Base-by-base conservation (phyloP, 192 early-diverging fungal species). In the Coemansia sp. region DNA sequence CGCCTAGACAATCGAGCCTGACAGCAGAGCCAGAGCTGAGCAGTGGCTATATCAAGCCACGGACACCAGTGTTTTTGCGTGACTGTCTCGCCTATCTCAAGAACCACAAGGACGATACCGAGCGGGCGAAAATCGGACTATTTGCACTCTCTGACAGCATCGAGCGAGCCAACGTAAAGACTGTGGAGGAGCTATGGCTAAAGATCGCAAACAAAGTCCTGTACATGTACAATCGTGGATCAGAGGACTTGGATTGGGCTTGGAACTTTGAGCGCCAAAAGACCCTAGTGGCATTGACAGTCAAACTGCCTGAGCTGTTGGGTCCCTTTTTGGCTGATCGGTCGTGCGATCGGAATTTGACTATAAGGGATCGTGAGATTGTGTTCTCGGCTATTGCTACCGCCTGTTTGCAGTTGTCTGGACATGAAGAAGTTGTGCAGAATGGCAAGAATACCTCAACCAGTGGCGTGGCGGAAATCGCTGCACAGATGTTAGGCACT, bases 311-410 rank as follows among this genome's bases (percentile, higher is more conserved):
- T 0, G 43, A 60, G 38, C 36, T 34, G 10, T 40, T 79, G 8
- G 81, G 81, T 0, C 74, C 81, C 62, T 84, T 79, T 47, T 33
- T 84, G 70, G 76, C 77, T 4, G 78, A 84, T 62, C 62, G 73
- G 5, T 71, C 77, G 34, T 70, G 73, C 50, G 81, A 84, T 43
- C 68, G 77, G 49, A 79, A 84, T 27, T 33, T 84, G 74, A 79
- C 76, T 0, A 18, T 73, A 11, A 62, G 52, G 62, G 77, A 84
- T 43, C 76, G 77, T 50, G 73, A 79, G 68, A 69, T 84, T 29
- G 78, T 79, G 44, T 63, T 74, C 3, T 72, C 81, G 0, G 81
- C 78, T 7, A 84, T 84, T 39, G 61, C 81, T 55, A 71, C 70
- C 5, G 78, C 81, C 8, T 79, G 77, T n/a, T 46, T 84, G 12